Base-by-base conservation (phyloP, 208 protist species). In the Crithidia fasciculata region DNA sequence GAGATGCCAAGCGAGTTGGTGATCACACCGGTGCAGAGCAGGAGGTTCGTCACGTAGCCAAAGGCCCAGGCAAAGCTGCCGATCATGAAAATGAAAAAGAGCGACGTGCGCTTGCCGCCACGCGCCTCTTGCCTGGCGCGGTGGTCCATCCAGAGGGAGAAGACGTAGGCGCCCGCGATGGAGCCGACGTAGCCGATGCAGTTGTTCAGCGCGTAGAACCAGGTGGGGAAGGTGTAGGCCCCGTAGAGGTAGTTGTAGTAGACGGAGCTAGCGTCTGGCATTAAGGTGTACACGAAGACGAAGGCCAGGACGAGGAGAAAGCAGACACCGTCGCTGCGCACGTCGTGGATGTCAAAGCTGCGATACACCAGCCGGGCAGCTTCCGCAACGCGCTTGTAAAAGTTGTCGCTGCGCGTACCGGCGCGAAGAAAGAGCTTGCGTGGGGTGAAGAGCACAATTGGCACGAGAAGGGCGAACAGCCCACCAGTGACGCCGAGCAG, bases 281-380 rank as follows among this genome's bases (percentile, higher is more conserved):
- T 87, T 52, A 80, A 43, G 6, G 76, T 85, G 76, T 85, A 89
- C 39, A 83, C 44, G 72, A 89, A 89, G 18, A 86, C 82, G 53
- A 85, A 86, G 19, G 9, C 15, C 5, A 89, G 75, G 58, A 87
- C 81, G 9, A 81, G n/a, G n/a, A 78, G 19, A 54, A 89, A 81
- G 75, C 67, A 61, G 47, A 81, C 49, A 37, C 77, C 81, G 18
- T 80, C 79, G 55, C 75, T 78, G 53, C 70, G 70, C 9, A 72
- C 12, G 60, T 82, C 58, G 47, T 50, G 45, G 5, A 64, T 28
- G 44, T 78, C 55, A 49, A 82, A 77, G 66, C 60, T 78, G 16
- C 49, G 12, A 36, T 60, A 59, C 39, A 84, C 7, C 36, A 72
- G 37, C 39, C 45, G 44, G 3, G 49, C 58, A 10, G 74, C 65